Base-by-base conservation (phyloP, 805 yeast species). In the Jamesozyma hellenica region DNA sequence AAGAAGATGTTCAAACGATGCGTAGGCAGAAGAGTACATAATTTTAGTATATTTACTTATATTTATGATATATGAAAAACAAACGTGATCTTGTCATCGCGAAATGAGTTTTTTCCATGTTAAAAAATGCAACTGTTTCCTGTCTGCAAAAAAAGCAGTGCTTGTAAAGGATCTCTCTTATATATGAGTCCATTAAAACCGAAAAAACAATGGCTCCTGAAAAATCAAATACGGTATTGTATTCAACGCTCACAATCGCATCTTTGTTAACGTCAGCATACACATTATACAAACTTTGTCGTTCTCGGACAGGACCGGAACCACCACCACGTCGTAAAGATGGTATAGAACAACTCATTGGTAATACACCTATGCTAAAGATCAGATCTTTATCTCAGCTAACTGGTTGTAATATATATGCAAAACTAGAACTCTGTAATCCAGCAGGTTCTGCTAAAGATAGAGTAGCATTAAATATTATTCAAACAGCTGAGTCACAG, bases 381-480 rank as follows among this genome's bases (percentile, higher is more conserved):
- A 71, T 90, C 34, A 71, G 74, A 47, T 80, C 94, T 0, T 67
- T 90, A 11, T 78, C 92, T 1, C 60, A 67, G 12, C 60, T 70
- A 11, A 85, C 95, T 0, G 94, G 94, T 0, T 80, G 90, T 53
- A 79, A 82, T 32, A 75, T 90, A 4, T 84, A 77, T 56, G 97
- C 95, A 28, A 90, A 90, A 53, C 57, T 88, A 44, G 98, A 90
- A 58, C 64, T 85, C 40, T 60, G 70, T 45, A 92, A 90, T 53
- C 96, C 97, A 0, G 98, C 90, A 1, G 97, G 97, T 0, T 82
- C 94, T 37, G 95, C 97, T 4, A 90, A 90, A 50, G 98, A 90
- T 56, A 67, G 98, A 33, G 95, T 92, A 15, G 97, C 97, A 0
- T 63, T 83, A 16, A 85, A 92, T 3, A 81, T 90, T 34, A 81